A percentile compares a stretch with the other conserved stretches of the same genome.
Conservation (phyloP, 2,329 filamentous ascomycete genomes). For the Alternaria ventricosa region DNA sequence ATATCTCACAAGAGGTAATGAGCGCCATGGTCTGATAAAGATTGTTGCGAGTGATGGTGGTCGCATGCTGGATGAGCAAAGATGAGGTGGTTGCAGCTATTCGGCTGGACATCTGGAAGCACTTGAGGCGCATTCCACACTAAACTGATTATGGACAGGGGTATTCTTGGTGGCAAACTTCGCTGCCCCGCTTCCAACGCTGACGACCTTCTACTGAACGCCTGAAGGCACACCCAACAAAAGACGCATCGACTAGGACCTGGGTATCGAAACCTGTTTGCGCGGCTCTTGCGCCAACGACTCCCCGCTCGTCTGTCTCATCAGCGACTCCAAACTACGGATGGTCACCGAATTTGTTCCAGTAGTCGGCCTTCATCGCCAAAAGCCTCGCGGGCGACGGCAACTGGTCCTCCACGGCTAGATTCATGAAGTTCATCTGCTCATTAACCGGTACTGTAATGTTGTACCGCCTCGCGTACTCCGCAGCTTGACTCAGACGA, state of each 20-base stretch:
- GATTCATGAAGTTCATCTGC: background rate
- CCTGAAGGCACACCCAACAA: background rate
- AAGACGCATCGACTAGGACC: background rate
- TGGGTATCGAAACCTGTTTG: background rate
- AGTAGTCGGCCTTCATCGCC: background rate
- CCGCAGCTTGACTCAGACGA: slow-evolving; percentile 5
- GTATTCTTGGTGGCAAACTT: background rate
- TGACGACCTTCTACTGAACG: background rate
- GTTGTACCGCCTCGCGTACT: background rate
- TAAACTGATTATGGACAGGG: background rate
- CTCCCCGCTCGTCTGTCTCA: background rate
- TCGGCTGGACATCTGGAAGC: background rate
- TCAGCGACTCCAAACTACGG: background rate
- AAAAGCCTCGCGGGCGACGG: background rate
- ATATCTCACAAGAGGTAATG: background rate
- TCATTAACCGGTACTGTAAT: background rate
- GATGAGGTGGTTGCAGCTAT: background rate
- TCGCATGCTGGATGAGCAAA: background rate
- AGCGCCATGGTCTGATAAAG: background rate
- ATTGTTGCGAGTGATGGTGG: background rate
- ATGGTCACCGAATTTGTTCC: background rate
- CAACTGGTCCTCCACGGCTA: background rate
- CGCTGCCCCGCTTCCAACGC: background rate
- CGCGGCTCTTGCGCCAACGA: background rate
- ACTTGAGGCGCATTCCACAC: background rate